Evolutionary conservation across 306 rosid genomes (phyloP).

Genomic region (Quercus alba): DNA sequence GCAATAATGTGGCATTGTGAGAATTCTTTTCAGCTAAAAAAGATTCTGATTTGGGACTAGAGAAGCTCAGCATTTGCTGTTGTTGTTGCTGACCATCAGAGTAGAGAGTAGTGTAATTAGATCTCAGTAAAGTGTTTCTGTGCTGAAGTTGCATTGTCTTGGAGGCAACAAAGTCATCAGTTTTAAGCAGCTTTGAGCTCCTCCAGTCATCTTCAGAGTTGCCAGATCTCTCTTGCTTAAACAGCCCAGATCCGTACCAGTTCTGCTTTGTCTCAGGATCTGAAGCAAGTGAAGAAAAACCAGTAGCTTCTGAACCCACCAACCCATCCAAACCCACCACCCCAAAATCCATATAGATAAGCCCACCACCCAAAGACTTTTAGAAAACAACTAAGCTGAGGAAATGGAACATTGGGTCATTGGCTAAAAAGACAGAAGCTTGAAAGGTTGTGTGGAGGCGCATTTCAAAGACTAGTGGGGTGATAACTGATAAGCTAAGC

Average conservation of each 20-base stretch:
- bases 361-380: background rate
- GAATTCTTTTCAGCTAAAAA: slow-evolving; percentile 24
- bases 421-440: slow-evolving; percentile 21
- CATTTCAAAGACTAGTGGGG: slow-evolving; percentile 32
- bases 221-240: slow-evolving; percentile 71
- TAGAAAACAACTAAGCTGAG: slow-evolving; percentile 17
- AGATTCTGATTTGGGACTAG: slow-evolving; percentile 64
- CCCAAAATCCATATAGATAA: slow-evolving; percentile 70
- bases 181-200: slow-evolving; percentile 46
- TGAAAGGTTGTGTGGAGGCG: slow-evolving; percentile 22
- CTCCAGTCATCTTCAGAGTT: slow-evolving; percentile 51
- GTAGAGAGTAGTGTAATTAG: slow-evolving; percentile 40
- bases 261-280: slow-evolving; percentile 71
- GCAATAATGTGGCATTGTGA: slow-evolving; percentile 32
- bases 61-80: slow-evolving; percentile 74
- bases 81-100: slow-evolving; percentile 44
- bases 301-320: slow-evolving; percentile 51
- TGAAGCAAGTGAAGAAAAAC: slow-evolving; percentile 42
- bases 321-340: slow-evolving; percentile 68
- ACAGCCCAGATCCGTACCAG: slow-evolving; percentile 69
- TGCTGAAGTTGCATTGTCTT: slow-evolving; percentile 48
- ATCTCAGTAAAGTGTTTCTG: slow-evolving; percentile 41
- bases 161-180: slow-evolving; percentile 40
- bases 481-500: slow-evolving; percentile 14
- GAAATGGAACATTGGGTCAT: slow-evolving; percentile 31